Evolutionary conservation across 441 rosid genomes (phyloP), one percentile per base, ranked within the genome.

Genomic region (Gossypium trilobum): DNA sequence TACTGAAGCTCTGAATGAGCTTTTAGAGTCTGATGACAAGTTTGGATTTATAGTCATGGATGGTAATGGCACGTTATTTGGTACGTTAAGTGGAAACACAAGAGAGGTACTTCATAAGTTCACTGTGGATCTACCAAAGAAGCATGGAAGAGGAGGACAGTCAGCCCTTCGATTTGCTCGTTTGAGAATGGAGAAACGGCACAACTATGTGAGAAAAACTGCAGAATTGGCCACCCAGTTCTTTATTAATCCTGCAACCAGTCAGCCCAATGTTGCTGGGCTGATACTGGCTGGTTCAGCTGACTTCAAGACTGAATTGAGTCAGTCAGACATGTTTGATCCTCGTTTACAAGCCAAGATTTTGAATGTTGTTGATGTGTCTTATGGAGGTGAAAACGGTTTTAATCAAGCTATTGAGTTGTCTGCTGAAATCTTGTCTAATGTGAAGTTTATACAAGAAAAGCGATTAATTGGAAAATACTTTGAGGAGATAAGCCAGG

Each of bases 111-210:
- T 91, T 61, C 97, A 91, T 44, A 91, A 91, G 64, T 89, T 89
- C 74, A 87, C 88, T 63, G 97, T 91, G 1, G 97, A 91, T 82
- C 84, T 91, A 11, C 97, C 95, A 1, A 91, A 91, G 80, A 91
- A 91, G 87, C 97, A 91, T 22, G 97, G 97, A 51, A 87, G 97
- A 85, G 97, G 97, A 89, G 97, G 97, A 52, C 97, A 91, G 80
- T 91, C 97, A 39, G 97, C 97, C 52, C 83, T 91, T 1, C 89
- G 95, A 9, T 91, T 91, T 83, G 95, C 97, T 70, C 87, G 97
- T 75, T 90, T 91, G 74, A 83, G 95, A 59, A 91, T 91, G 97
- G 97, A 91, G 82, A 91, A 91, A 75, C 85, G 95, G 4, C 97
- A 90, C 78, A 90, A 90, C 78, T 90, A 90, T 69, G 93, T 90